phyloP scores from a whole-genome alignment of 1,139 yeast genomes.

The Ogataea hybrid region DNA sequence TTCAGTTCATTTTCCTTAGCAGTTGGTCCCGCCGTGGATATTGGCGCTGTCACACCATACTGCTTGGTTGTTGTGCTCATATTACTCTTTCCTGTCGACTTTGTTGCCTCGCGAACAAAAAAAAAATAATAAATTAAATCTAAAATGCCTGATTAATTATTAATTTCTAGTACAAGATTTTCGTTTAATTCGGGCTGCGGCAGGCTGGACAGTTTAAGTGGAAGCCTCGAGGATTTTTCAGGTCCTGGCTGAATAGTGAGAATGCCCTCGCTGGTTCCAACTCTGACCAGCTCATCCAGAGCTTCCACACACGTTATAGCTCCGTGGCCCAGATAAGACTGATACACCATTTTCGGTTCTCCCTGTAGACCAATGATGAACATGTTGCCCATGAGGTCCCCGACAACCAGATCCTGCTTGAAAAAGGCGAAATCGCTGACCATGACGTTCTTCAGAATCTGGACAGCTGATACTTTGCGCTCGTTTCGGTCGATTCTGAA shows the following conservation, averaged over 20 bases:
- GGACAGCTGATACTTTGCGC: slow-evolving; percentile 1
- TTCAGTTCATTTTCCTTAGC: slow-evolving; percentile 74
- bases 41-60: slow-evolving; percentile 90
- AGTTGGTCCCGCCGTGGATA: slow-evolving; percentile 80
- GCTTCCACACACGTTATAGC: not conserved
- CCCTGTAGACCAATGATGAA: slow-evolving; percentile 6
- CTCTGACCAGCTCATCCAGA: not conserved
- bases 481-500: slow-evolving; percentile 8
- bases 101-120: slow-evolving; percentile 11
- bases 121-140: slow-evolving; percentile 1
- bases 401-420: slow-evolving; percentile 15
- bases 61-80: slow-evolving; percentile 26
- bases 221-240: not conserved
- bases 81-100: slow-evolving; percentile 1
- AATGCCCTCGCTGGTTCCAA: slow-evolving; percentile 8
- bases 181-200: not conserved
- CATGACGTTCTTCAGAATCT: slow-evolving; percentile 8
- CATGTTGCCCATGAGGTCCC: slow-evolving; percentile 23
- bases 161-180: not conserved
- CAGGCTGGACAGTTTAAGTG: not conserved
- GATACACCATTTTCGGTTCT: slow-evolving; percentile 1
- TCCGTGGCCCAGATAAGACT: slow-evolving; percentile 4
- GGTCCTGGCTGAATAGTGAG: not conserved
- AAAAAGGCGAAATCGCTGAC: slow-evolving; percentile 12
- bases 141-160: not conserved